These are phyloP conservation scores for Penicillium sp. DNA, from an alignment of 2,329 filamentous ascomycete species.

Conservation along the genomic window DNA sequence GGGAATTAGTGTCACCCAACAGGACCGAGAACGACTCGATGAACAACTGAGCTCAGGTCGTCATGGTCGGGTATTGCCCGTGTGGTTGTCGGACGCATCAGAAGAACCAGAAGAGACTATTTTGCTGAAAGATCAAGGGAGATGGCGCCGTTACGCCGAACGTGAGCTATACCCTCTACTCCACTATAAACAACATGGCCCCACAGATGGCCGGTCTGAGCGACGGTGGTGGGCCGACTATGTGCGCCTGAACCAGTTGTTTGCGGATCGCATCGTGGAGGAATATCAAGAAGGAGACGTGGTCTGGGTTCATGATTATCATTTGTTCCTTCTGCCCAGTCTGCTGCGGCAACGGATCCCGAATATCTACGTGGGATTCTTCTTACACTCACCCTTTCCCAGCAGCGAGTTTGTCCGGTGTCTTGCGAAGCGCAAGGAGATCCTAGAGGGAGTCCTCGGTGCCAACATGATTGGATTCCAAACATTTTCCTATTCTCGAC, in stretches of 20 bases:
- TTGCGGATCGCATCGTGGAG: slow-evolving; percentile 83
- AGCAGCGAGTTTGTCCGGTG: slow-evolving; percentile 94
- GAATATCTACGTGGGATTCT: slow-evolving; percentile 92
- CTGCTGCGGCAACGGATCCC: slow-evolving; percentile 82
- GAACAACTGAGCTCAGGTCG: slow-evolving; percentile 68
- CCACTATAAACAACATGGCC: slow-evolving; percentile 94
- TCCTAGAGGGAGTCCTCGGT: slow-evolving; percentile 84
- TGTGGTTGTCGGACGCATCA: slow-evolving; percentile 80
- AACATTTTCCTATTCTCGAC: slow-evolving; percentile 89
- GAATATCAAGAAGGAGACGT: slow-evolving; percentile 91
- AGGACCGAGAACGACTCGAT: slow-evolving; percentile 72
- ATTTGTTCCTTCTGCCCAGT: slow-evolving; percentile 83
- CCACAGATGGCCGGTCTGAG: slow-evolving; percentile 77
- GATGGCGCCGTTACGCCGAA: slow-evolving; percentile 89
- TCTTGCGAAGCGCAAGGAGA: slow-evolving; percentile 80
- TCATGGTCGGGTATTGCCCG: slow-evolving; percentile 75
- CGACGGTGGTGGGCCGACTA: slow-evolving; percentile 88
- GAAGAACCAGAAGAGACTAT: slow-evolving; percentile 67
- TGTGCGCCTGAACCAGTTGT: slow-evolving; percentile 86
- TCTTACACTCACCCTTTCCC: slow-evolving; percentile 89
- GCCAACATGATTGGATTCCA: slow-evolving; percentile 95
- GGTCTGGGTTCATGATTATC: slow-evolving; percentile 90
- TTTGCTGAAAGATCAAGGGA: slow-evolving; percentile 72
- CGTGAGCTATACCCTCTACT: slow-evolving; percentile 89
- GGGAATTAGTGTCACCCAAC: slow-evolving; percentile 66